Evolutionary conservation across 108 stramenopile genomes (phyloP).

Genomic region (Epithemia pelagica): DNA sequence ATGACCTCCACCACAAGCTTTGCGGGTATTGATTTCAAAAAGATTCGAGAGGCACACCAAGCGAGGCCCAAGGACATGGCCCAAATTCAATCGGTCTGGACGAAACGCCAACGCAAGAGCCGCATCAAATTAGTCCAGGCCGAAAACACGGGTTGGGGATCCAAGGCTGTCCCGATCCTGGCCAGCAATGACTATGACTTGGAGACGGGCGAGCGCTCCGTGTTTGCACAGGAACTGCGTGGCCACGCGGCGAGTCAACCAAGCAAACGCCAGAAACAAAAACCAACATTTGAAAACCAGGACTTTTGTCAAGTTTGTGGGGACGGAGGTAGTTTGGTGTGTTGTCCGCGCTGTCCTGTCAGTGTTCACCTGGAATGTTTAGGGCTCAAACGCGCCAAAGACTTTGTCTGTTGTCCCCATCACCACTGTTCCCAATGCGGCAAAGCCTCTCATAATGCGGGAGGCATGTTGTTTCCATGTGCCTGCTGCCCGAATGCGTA

Average conservation of each 20-base stretch:
- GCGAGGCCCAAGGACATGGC: constrained; percentile 24
- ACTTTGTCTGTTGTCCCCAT: constrained; percentile 62
- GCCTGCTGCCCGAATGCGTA: constrained; percentile 54
- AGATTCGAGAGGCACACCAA: constrained; percentile 42
- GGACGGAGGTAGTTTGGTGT: constrained; percentile 68
- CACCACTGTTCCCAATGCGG: constrained; percentile 65
- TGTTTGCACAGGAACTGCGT: constrained; percentile 45
- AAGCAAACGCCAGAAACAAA: constrained; percentile 20
- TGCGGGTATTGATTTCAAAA: constrained; percentile 47
- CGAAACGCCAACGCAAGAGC: constrained; percentile 42
- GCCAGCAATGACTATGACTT: constrained; percentile 55
- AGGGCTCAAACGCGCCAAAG: constrained; percentile 23
- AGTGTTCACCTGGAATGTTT: constrained; percentile 39
- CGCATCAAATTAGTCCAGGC: constrained; percentile 40
- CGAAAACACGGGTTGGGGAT: constrained; percentile 48
- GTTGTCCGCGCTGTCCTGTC: constrained; percentile 58
- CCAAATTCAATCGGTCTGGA: constrained; percentile 23
- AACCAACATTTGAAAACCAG: constrained; percentile 24
- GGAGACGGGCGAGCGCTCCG: constrained; percentile 50
- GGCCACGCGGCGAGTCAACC: not conserved
- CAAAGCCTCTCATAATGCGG: constrained; percentile 44
- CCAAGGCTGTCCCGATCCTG: constrained; percentile 41
- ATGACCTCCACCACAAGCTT: constrained; percentile 35
- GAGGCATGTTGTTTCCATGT: constrained; percentile 86
- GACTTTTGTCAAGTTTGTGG: constrained; percentile 61